Base-by-base conservation (phyloP, 1,284 basidiomycete genomes). In the Fomitopsis betulina region DNA sequence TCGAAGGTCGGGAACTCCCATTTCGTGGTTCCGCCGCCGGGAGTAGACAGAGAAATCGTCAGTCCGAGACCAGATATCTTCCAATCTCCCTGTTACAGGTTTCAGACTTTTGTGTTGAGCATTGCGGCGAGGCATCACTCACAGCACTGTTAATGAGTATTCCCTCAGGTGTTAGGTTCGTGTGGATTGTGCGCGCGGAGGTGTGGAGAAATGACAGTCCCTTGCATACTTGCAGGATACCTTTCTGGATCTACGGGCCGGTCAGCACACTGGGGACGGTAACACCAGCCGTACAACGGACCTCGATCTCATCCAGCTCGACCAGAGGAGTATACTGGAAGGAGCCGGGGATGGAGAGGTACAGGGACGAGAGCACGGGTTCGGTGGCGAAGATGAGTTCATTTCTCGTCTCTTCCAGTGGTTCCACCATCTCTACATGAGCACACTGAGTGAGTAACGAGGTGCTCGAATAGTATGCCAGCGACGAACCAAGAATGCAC, bases 301-400 rank as follows among this genome's bases (percentile, higher is more conserved):
- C 92, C 76, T 95, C 95, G n/a, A 97, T 85, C 77, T 96, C 93
- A 69, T 94, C 93, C 7, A 93, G 76, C 67, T 93, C 91, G 7
- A 91, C 86, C 62, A 81, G 69, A 53, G 81, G 76, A 42, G 75
- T 74, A 64, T 79, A 74, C 55, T 83, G 76, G 37, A 83, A 79
- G 6, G 82, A 81, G 38, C 84, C 82, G 9, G 84, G 84, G 62
- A 93, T 89, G 2, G 91, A 85, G 27, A 91, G 78, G 51, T 87
- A 82, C 23, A 95, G 79, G 3, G 89, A 91, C 0, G 92, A 89
- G 4, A 93, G 75, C 42, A 97, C 76, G 27, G 88, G 87, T 70
- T 99, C 97, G 0, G 96, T 98, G 1, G 96, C 96, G 68, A 98
- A 99, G 21, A 90, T 86, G 50, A 98, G 77, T 65, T 96, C 92